Evolutionary conservation across 805 yeast genomes (phyloP).

Genomic region (Grigorovia jiainica): DNA sequence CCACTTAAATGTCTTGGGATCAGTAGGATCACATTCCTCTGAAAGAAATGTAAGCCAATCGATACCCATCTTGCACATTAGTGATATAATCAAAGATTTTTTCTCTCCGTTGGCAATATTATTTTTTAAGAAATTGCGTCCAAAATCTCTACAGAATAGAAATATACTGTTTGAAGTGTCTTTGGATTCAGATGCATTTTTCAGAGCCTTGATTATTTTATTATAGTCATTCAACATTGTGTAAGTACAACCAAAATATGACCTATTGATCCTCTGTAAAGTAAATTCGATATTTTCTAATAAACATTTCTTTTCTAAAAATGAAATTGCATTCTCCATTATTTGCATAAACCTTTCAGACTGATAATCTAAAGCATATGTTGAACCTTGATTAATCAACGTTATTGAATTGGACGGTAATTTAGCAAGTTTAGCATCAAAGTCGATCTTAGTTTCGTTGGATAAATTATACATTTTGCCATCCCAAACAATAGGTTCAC

Average conservation of each 20-base stretch:
- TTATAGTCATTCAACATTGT: constrained; percentile 54
- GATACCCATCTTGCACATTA: constrained; percentile 64
- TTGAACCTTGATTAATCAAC: constrained; percentile 47
- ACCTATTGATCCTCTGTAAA: constrained; percentile 51
- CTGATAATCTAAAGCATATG: constrained; percentile 44
- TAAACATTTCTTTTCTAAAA: constrained; percentile 60
- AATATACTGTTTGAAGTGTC: constrained; percentile 69
- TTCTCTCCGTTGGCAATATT: constrained; percentile 47
- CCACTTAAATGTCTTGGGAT: constrained; percentile 87
- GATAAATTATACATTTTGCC: constrained; percentile 57
- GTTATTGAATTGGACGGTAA: constrained; percentile 14
- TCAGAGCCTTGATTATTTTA: constrained; percentile 41
- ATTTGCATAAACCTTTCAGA: constrained; percentile 48
- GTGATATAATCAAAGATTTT: constrained; percentile 59
- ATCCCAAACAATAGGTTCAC: constrained; percentile 85
- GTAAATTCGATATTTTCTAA: constrained; percentile 64
- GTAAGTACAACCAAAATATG: constrained; percentile 59
- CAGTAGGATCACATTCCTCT: constrained; percentile 92
- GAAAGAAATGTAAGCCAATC: constrained; percentile 93
- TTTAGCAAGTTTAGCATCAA: constrained; percentile 15
- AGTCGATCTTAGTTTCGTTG: constrained; percentile 17
- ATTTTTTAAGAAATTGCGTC: constrained; percentile 57
- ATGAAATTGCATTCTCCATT: constrained; percentile 45
- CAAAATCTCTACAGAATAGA: constrained; percentile 72
- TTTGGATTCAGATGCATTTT: constrained; percentile 55